phyloP scores from a whole-genome alignment of 345 rosid species.

The Eucalyptus marginata region DNA sequence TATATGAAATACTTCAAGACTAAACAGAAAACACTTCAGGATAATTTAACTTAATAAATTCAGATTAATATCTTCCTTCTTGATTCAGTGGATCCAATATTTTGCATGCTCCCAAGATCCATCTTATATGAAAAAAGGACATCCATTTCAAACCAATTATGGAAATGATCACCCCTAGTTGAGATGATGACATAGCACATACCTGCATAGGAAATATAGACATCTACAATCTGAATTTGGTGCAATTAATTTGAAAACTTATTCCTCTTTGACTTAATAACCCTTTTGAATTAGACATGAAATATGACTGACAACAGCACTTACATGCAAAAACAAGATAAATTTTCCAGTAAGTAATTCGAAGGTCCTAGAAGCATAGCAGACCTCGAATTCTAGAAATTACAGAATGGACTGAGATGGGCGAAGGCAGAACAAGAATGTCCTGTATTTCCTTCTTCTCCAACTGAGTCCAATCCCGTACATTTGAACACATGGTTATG shows the following conservation, averaged over 20 bases:
- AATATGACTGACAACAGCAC: background rate
- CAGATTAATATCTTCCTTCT: background rate
- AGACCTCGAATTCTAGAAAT: background rate
- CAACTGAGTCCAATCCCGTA: no score
- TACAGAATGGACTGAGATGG: background rate
- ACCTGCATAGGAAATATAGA: background rate
- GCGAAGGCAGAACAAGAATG: background rate
- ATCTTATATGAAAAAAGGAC: background rate
- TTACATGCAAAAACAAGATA: background rate
- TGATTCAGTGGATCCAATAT: no score
- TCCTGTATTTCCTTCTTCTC: background rate
- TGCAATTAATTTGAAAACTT: background rate
- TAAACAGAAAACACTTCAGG: background rate
- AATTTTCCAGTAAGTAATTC: background rate
- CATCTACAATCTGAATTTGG: background rate
- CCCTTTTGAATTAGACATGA: background rate
- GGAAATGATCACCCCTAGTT: background rate
- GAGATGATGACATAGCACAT: background rate
- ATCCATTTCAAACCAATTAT: background rate
- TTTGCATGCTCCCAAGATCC: no score
- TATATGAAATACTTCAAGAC: background rate
- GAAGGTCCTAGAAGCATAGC: background rate
- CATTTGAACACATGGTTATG: no score
- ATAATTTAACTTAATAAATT: background rate
- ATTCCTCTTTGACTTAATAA: background rate